Conservation (phyloP, 228 moss, liverwort and hornwort genomes). For the Sphagnum magellanicum region DNA sequence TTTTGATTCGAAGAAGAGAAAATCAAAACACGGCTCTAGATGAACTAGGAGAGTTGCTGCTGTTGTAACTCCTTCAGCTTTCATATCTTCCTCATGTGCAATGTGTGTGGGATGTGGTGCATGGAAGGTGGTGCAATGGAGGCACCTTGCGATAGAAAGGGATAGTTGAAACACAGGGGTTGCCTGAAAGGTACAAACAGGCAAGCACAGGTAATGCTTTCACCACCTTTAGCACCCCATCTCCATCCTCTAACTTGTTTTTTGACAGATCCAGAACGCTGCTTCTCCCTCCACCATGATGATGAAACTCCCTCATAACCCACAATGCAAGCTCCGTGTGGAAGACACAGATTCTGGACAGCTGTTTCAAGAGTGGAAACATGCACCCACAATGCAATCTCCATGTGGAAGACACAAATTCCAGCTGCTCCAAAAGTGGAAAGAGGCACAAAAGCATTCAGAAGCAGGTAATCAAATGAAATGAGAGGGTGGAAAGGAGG, state of each 20-base stretch:
- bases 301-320: not conserved
- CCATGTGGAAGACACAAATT: no score
- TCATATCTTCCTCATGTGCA: no score
- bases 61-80: no score
- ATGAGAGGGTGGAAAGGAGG: not conserved
- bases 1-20: no score
- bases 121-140: not conserved
- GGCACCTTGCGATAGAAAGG: slow-evolving; percentile 63
- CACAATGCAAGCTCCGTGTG: not conserved
- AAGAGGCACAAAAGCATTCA: no score
- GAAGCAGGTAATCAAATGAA: not conserved
- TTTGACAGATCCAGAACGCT: slow-evolving; percentile 67
- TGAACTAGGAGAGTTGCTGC: no score
- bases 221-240: slow-evolving; percentile 33
- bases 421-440: no score
- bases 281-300: not conserved
- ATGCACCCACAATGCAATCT: no score
- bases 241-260: slow-evolving; percentile 67
- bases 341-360: no score
- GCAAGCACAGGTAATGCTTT: slow-evolving; percentile 44
- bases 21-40: no score
- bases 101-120: not conserved
- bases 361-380: no score
- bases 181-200: slow-evolving; percentile 61
- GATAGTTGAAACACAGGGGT: slow-evolving; percentile 46